A percentile compares a stretch with the other conserved stretches of the same genome.
These are phyloP conservation scores for Rhexocercosporidium sp. DNA, from an alignment of 2,329 filamentous ascomycete species.

Conservation along the genomic window DNA sequence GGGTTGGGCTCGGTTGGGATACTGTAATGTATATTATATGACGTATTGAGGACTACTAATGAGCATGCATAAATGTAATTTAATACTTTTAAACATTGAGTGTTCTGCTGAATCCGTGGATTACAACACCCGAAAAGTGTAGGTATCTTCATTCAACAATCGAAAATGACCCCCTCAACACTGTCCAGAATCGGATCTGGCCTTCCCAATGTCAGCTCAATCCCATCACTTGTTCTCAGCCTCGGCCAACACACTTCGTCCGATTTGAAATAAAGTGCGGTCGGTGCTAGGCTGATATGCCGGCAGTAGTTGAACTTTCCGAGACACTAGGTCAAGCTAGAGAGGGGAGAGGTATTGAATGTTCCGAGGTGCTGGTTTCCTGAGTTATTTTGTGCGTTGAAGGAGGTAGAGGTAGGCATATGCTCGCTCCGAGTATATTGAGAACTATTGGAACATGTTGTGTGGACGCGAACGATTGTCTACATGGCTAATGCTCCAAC, in stretches of 20 bases:
- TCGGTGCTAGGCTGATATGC: background rate
- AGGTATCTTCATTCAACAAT: no score
- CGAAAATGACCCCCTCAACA: no score
- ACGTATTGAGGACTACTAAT: background rate
- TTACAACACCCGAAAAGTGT: no score
- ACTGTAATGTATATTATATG: constrained; percentile 3
- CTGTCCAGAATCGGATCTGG: no score
- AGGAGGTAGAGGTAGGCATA: background rate
- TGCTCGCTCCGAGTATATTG: no score
- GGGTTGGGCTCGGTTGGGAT: no score
- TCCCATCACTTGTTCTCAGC: background rate
- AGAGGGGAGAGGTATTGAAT: no score
- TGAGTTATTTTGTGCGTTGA: background rate
- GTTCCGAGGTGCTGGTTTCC: background rate
- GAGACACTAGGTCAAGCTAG: background rate
- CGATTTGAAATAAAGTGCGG: background rate
- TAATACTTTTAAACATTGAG: background rate
- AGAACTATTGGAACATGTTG: no score
- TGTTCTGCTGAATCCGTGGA: no score
- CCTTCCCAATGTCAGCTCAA: no score
- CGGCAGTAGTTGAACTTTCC: background rate
- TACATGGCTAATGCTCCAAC: no score
- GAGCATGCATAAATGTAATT: background rate
- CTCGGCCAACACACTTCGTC: background rate
- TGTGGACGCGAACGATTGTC: no score